Conservation (phyloP, 2,329 filamentous ascomycete genomes). For the Madurella mycetomatis region DNA sequence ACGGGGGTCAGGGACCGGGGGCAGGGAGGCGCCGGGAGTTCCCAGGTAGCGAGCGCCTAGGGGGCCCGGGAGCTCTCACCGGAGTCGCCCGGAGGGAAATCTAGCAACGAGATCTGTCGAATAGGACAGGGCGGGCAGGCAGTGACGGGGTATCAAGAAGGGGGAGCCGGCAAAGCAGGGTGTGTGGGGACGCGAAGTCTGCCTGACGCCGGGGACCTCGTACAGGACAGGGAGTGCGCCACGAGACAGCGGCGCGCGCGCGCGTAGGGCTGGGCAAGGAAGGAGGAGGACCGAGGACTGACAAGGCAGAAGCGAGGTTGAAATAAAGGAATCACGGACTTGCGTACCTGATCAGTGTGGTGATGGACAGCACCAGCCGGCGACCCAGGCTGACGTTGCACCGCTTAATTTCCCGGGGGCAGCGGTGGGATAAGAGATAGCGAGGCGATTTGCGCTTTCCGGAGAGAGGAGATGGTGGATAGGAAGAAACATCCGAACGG, state of each 20-base stretch:
- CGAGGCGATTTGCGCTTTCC: constrained; percentile 1
- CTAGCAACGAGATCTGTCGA: constrained; percentile 11
- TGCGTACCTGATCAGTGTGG: background rate
- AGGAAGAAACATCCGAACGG: background rate
- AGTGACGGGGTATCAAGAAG: too few relatives aligned
- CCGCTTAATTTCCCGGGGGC: constrained; percentile 21
- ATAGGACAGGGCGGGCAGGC: background rate
- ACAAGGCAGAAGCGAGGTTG: background rate
- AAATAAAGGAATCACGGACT: background rate
- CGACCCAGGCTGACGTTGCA: constrained; percentile 23
- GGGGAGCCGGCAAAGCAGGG: too few relatives aligned
- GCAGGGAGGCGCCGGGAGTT: constrained; percentile 13
- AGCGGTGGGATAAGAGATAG: constrained; percentile 7
- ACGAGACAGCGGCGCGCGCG: too few relatives aligned
- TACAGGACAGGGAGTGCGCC: background rate
- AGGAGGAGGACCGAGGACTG: constrained; percentile 4
- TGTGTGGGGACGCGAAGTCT: too few relatives aligned
- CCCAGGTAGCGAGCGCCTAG: constrained; percentile 10
- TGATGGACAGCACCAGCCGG: background rate
- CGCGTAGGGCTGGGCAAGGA: constrained; percentile 4
- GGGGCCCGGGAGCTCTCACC: constrained; percentile 6
- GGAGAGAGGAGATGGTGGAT: background rate
- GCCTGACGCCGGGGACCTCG: background rate
- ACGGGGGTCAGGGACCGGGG: constrained; percentile 17
- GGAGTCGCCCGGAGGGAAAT: constrained; percentile 1